phyloP scores from a whole-genome alignment of 2,329 filamentous ascomycete genomes.

The Periconia sp. region DNA sequence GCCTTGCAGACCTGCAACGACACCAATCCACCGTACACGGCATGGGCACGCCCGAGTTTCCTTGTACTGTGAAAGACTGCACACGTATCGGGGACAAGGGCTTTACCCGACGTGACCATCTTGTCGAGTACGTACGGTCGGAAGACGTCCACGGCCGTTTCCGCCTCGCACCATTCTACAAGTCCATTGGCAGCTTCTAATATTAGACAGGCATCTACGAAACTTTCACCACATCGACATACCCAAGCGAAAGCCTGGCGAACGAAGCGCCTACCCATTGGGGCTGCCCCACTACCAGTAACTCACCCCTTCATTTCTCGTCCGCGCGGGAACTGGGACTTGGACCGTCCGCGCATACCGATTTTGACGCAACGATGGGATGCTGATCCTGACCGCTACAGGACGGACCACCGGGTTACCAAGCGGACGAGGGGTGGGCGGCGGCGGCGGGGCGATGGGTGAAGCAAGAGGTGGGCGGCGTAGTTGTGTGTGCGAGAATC shows the following conservation, averaged over 20 bases:
- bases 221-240: conserved; percentile 60
- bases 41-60: conserved; percentile 35
- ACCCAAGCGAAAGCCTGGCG: conserved; percentile 45
- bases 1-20: conserved; percentile 43
- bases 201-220: too few relatives aligned
- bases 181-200: too few relatives aligned
- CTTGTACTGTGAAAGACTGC: conserved; percentile 37
- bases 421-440: conserved; percentile 12
- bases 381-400: conserved; percentile 8
- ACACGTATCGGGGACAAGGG: conserved; percentile 48
- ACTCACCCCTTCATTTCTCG: conserved; percentile 5
- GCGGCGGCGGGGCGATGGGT: conserved; percentile 3
- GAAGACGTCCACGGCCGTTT: too few relatives aligned
- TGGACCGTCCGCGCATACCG: background rate
- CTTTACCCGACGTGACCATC: conserved; percentile 64
- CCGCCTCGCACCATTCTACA: too few relatives aligned
- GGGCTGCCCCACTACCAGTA: conserved; percentile 22
- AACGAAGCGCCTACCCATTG: conserved; percentile 37
- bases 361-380: background rate
- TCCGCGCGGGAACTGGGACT: too few relatives aligned
- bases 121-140: too few relatives aligned
- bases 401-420: conserved; percentile 7
- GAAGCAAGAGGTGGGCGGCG: too few relatives aligned
- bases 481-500: too few relatives aligned
- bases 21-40: conserved; percentile 44